A percentile compares a stretch with the other conserved stretches of the same genome.
Evolutionary conservation across 306 rosid genomes (phyloP).

Genomic region (Dalbergia cochinchinensis): DNA sequence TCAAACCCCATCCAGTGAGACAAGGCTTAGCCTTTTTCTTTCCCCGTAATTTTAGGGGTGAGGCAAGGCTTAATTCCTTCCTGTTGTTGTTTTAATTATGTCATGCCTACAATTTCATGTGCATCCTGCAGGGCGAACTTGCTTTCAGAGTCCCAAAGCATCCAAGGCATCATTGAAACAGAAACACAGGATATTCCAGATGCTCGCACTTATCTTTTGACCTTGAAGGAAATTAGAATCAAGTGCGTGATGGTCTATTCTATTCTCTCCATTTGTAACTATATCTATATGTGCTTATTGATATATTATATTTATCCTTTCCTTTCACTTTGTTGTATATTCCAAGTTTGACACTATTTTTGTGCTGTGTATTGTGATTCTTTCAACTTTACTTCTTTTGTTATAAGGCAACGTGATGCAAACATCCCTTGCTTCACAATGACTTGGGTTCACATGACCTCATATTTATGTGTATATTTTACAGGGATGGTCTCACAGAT

Average conservation of each 20-base stretch:
- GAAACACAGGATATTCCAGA: slow-evolving; percentile 83
- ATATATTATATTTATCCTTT: not conserved
- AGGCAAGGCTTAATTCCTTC: too few species aligned
- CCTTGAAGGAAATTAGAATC: slow-evolving; percentile 81
- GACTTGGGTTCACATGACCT: slow-evolving; percentile 13
- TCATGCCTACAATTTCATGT: slow-evolving; percentile 31
- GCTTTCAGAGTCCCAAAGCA: slow-evolving; percentile 75
- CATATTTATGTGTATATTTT: slow-evolving; percentile 13
- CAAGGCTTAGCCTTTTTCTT: too few species aligned
- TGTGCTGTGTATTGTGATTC: slow-evolving; percentile 17
- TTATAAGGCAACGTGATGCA: not conserved
- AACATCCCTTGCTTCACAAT: slow-evolving; percentile 23
- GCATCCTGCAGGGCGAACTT: slow-evolving; percentile 70
- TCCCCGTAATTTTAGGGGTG: too few species aligned
- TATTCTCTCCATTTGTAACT: slow-evolving; percentile 36
- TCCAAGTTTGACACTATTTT: not conserved
- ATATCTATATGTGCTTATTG: slow-evolving; percentile 22
- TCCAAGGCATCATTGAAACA: slow-evolving; percentile 59
- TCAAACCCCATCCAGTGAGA: too few species aligned
- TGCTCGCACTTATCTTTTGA: slow-evolving; percentile 87
- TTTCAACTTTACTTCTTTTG: slow-evolving; percentile 27
- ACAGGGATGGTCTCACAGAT: slow-evolving; percentile 84
- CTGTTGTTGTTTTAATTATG: not conserved
- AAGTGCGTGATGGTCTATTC: slow-evolving; percentile 58
- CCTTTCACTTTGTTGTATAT: not conserved